Percentiles rank a stretch among this genome's conserved stretches.
phyloP scores from a whole-genome alignment of 345 rosid species.

The Adansonia digitata region DNA sequence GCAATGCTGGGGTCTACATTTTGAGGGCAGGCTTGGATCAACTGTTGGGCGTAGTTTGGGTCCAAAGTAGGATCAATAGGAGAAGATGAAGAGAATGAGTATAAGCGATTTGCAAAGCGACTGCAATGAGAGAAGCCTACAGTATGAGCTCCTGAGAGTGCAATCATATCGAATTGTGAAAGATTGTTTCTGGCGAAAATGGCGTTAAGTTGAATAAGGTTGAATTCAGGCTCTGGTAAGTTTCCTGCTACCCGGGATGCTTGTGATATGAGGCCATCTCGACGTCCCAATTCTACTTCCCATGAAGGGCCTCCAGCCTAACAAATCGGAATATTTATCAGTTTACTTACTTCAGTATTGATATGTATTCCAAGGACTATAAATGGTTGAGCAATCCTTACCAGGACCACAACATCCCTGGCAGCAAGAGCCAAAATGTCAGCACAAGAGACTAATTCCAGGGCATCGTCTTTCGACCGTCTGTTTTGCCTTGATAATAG shows the following conservation, averaged over 20 bases:
- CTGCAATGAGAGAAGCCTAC: slow-evolving; percentile 80
- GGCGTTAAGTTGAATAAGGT: slow-evolving; percentile 37
- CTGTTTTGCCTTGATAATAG: slow-evolving; percentile 60
- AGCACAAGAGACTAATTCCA: slow-evolving; percentile 69
- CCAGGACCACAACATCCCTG: slow-evolving; percentile 74
- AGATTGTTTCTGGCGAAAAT: slow-evolving; percentile 54
- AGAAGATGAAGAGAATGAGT: slow-evolving; percentile 51
- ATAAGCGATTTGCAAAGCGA: slow-evolving; percentile 58
- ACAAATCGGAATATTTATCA: neutral
- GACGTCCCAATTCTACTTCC: slow-evolving; percentile 75
- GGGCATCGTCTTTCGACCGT: slow-evolving; percentile 72
- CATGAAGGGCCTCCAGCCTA: slow-evolving; percentile 80
- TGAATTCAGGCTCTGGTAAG: slow-evolving; percentile 60
- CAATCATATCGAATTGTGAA: slow-evolving; percentile 65
- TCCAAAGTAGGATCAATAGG: slow-evolving; percentile 63
- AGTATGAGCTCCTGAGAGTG: slow-evolving; percentile 91
- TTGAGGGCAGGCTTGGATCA: slow-evolving; percentile 50
- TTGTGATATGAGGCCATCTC: slow-evolving; percentile 59
- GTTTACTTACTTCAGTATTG: neutral
- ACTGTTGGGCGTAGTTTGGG: slow-evolving; percentile 44
- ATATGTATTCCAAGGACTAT: neutral
- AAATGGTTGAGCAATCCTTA: slow-evolving; percentile 25
- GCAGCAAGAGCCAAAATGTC: slow-evolving; percentile 78
- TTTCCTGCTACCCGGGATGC: slow-evolving; percentile 64
- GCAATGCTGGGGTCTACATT: slow-evolving; percentile 50